Base-by-base conservation (phyloP, 352 stramenopile genomes). In the Pythium vanterpoolii region DNA sequence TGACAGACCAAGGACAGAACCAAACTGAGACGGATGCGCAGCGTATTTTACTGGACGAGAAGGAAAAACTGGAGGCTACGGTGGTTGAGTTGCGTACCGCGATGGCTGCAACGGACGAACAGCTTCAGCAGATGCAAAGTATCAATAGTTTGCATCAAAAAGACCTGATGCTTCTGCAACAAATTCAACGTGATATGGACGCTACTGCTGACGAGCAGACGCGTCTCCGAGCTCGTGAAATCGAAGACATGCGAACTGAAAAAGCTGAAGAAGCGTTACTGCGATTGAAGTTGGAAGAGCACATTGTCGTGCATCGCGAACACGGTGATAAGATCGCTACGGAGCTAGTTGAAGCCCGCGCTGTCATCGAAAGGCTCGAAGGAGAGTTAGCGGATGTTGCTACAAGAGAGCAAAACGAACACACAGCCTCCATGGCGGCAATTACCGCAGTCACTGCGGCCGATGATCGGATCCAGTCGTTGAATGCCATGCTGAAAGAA, bases 31-130 rank as follows among this genome's bases (percentile, higher is more conserved):
- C 19, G 26, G 33, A 51, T 13, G 14, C 23, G 3, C 21, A 42
- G 34, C 34, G 26, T 19, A 19, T 54, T 34, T 46, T 21, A 26
- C 28, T 46, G 24, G 26, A 28, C 4, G 33, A 49, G 27, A 61
- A 57, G 8, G 68, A 63, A 28, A 69, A 75, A 46, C 65, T 87
- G 1, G 66, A 74, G 30, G 69, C 62, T 16, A 38, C 11, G 13
- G 33, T 58, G 1, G n/a, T 14, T 3, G 24, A 64, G 1, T 31
- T 64, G 13, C 47, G 31, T n/a, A 31, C 42, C 27, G 30, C 47
- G 13, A 28, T 64, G 11, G 30, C 52, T 8, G 57, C 39, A 10
- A 53, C 50, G 38, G 48, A 44, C 18, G 31, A 18, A 50, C 33
- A 39, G 24, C 38, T 33, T 8, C 24, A 27, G 16, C 23, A 49